These are phyloP conservation scores for Ogataea naganishii DNA, from an alignment of 805 yeast genomes.

Conservation along the genomic window DNA sequence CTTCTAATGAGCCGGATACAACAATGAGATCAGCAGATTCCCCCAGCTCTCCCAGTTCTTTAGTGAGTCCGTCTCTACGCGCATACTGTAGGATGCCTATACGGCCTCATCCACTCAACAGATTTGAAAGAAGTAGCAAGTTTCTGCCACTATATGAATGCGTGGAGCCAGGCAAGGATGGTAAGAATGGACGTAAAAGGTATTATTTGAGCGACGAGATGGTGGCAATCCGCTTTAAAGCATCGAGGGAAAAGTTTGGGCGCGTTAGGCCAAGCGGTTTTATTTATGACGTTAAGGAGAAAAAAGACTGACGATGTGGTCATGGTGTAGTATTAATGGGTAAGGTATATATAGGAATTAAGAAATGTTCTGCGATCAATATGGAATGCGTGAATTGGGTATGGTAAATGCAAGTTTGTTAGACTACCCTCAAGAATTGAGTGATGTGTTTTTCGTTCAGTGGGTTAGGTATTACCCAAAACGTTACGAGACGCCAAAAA, in stretches of 20 bases:
- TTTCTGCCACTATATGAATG: neutral
- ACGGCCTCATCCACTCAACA: too few relatives aligned
- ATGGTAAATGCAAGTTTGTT: neutral
- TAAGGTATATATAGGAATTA: neutral
- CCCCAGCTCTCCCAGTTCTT: too few relatives aligned
- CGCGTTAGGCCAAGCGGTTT: constrained; percentile 15
- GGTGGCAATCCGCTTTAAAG: constrained; percentile 2
- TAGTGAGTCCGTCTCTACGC: too few relatives aligned
- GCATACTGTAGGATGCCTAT: too few relatives aligned
- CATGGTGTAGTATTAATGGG: neutral
- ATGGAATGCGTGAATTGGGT: neutral
- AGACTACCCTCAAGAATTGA: neutral
- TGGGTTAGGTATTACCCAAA: neutral
- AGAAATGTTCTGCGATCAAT: neutral
- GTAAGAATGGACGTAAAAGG: neutral
- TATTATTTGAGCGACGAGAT: constrained; percentile 1
- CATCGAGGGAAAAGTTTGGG: constrained; percentile 12
- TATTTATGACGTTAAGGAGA: constrained; percentile 4
- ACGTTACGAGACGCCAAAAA: too few relatives aligned
- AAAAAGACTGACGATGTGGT: neutral
- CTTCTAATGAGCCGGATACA: too few relatives aligned
- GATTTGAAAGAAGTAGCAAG: too few relatives aligned
- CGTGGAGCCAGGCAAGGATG: neutral
- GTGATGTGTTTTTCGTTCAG: neutral
- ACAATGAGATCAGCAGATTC: too few relatives aligned